Base-by-base conservation (phyloP, 2,329 filamentous ascomycete species). In the Rhynchosporium secalis region DNA sequence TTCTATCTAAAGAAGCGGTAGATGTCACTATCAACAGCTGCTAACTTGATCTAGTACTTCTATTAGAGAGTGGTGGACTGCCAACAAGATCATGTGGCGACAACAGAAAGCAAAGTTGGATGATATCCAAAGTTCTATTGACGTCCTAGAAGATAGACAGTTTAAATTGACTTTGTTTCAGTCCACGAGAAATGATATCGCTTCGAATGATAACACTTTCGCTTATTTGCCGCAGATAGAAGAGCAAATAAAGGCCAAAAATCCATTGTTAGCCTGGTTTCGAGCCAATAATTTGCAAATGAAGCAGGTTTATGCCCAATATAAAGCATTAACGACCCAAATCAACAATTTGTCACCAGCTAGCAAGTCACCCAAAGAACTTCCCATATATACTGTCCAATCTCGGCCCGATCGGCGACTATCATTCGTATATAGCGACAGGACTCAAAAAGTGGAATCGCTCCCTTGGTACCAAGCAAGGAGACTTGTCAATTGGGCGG, bases 221-320 rank as follows among this genome's bases (percentile, higher is more conserved):
- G 49, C 20, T 26, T 33, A 58, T 55, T 12, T 15, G 51, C 20
- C 51, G n/a, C 51, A 52, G 36, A 38, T 31, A 28, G 55, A 56
- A 38, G 33, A 36, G 12, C 46, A 59, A 33, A 26, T 7, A 3
- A 36, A 43, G 58, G n/a, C n/a, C 29, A 41, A 33, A 38, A 52
- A 54, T 9, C 12, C 29, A 13, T 5, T 47, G 12, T 13, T 51
- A 2, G 31, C 13, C 13, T 63, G 61, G 61, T 60, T 63, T 29
- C 12, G 40, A 2, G 28, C 54, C 2, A 62, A 63, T n/a, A 38
- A 15, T 13, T 12, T 26, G 26, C 28, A 56, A 3, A 63, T 59
- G 56, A 56, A 51, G 12, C 12, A 43, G 38, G 56, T 60, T 10
- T 61, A 46, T 29, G 59, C 43, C 13, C 45, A 56, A 15, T 47